Evolutionary conservation across 176 grass and related monocot species (phyloP).

Genomic region (Eleusine coracana): DNA sequence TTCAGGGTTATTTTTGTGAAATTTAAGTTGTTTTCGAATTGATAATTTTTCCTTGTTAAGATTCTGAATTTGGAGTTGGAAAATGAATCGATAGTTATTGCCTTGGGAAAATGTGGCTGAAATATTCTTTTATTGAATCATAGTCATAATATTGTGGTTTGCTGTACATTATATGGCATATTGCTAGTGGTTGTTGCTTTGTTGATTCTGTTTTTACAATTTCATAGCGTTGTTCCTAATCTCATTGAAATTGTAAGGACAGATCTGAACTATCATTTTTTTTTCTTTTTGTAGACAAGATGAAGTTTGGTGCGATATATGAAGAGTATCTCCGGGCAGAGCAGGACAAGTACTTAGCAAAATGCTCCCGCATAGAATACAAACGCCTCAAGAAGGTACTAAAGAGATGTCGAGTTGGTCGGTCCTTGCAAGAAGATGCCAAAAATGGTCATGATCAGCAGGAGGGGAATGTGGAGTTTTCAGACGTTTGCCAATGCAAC

Average conservation of each 20-base stretch:
- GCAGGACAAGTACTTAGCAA: constrained; percentile 61
- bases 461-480: constrained; percentile 26
- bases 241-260: neutral
- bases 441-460: constrained; percentile 25
- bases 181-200: neutral
- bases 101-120: neutral
- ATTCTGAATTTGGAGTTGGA: neutral
- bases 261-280: constrained; percentile 13
- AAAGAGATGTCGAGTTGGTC: constrained; percentile 62
- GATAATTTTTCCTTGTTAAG: constrained; percentile 9
- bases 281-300: constrained; percentile 27
- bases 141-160: neutral
- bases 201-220: neutral
- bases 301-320: constrained; percentile 75
- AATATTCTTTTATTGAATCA: neutral
- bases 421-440: constrained; percentile 44
- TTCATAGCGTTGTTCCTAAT: neutral
- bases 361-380: constrained; percentile 72
- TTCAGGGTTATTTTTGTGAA: neutral
- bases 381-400: constrained; percentile 77
- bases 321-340: constrained; percentile 65
- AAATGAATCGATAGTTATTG: neutral
- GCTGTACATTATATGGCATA: neutral
- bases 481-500: constrained; percentile 55
- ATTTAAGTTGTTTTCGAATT: neutral